A percentile compares a stretch with the other conserved stretches of the same genome.
phyloP scores from a whole-genome alignment of 2,329 filamentous ascomycete species.

The Aspergillus fischeri region DNA sequence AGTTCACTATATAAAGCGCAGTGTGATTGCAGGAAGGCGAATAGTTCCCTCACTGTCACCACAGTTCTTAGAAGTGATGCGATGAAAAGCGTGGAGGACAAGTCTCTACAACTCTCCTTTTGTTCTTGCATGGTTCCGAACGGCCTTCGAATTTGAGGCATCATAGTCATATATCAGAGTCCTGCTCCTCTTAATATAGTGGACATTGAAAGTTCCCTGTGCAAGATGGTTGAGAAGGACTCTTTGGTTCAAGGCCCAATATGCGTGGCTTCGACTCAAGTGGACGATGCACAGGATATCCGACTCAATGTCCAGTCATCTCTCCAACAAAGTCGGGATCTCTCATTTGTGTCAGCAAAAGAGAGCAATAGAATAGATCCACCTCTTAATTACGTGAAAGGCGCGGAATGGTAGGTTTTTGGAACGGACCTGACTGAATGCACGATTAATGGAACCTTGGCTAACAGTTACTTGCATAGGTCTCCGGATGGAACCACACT shows the following conservation, averaged over 20 bases:
- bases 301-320: neutral
- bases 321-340: neutral
- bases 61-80: neutral
- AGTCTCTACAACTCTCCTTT: neutral
- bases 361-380: neutral
- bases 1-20: neutral
- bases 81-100: neutral
- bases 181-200: neutral
- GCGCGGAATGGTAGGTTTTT: slow-evolving; percentile 40
- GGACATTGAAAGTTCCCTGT: neutral
- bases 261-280: slow-evolving; percentile 26
- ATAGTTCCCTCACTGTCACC: neutral
- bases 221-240: slow-evolving; percentile 9
- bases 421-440: neutral
- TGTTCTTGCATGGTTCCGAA: neutral
- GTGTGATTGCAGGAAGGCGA: neutral
- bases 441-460: slow-evolving; percentile 1
- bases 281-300: neutral
- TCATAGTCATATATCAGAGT: neutral
- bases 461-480: slow-evolving; percentile 24
- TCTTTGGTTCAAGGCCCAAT: slow-evolving; percentile 12
- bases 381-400: slow-evolving; percentile 42
- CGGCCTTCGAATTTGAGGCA: neutral
- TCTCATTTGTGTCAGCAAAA: neutral
- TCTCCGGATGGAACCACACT: slow-evolving; percentile 56